Conservation (phyloP, 2,329 filamentous ascomycete species). For the Talaromyces sp. region DNA sequence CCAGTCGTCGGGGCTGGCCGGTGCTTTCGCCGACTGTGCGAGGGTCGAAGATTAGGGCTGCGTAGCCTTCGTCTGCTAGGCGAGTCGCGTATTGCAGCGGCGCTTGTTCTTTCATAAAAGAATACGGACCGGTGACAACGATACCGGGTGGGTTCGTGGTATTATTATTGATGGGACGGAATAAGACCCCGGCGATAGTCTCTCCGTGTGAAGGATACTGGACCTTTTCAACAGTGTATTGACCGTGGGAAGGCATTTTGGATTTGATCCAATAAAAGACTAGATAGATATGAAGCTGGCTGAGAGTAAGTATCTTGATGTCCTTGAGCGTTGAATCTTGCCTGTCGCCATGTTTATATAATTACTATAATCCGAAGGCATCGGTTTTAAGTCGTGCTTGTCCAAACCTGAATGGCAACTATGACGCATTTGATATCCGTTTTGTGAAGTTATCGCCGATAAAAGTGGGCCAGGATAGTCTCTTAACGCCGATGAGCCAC, state of each 20-base stretch:
- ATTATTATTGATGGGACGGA: conserved; percentile 14
- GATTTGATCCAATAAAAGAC: not conserved
- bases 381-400: not conserved
- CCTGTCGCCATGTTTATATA: not conserved
- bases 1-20: conserved; percentile 23
- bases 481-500: too few relatives aligned
- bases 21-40: conserved; percentile 28
- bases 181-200: conserved; percentile 18
- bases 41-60: conserved; percentile 27
- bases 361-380: not conserved
- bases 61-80: conserved; percentile 28
- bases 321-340: not conserved
- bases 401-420: not conserved
- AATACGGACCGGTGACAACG: conserved; percentile 21
- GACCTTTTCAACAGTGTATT: conserved; percentile 24
- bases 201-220: conserved; percentile 24
- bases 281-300: not conserved
- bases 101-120: conserved; percentile 28
- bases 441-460: too few relatives aligned
- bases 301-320: not conserved
- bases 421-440: too few relatives aligned
- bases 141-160: conserved; percentile 22
- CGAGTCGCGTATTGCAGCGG: conserved; percentile 26
- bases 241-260: conserved; percentile 22
- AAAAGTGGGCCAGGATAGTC: too few relatives aligned